A percentile compares a stretch with the other conserved stretches of the same genome.
phyloP scores from a whole-genome alignment of 139 green algal genomes.

The Trebouxia sp. region DNA sequence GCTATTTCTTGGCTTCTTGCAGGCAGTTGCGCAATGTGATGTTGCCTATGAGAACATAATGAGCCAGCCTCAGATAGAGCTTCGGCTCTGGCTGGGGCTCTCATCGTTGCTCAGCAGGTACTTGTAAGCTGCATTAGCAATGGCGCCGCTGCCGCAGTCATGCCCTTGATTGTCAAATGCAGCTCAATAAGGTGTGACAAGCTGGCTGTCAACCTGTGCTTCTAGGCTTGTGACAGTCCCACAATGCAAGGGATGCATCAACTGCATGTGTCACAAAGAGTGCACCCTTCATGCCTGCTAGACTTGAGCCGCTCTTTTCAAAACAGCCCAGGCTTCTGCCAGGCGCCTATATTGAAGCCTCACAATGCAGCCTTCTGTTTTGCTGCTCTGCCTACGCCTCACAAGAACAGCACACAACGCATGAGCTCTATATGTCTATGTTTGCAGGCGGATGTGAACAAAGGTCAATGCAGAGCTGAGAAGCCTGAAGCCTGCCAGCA shows the following conservation, averaged over 20 bases:
- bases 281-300: neutral
- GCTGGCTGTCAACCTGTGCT: too few relatives aligned
- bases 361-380: too few relatives aligned
- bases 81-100: slow-evolving; percentile 18
- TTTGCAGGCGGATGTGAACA: neutral
- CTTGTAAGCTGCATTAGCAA: neutral
- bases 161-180: neutral
- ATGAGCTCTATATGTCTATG: neutral
- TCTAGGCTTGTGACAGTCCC: neutral
- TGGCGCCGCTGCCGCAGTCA: too few relatives aligned
- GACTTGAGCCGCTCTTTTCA: neutral
- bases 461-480: slow-evolving; percentile 12
- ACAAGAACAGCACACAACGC: too few relatives aligned
- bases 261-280: too few relatives aligned
- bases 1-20: too few relatives aligned
- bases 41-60: slow-evolving; percentile 45
- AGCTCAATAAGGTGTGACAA: too few relatives aligned
- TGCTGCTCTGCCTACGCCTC: too few relatives aligned
- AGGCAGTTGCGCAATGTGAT: slow-evolving; percentile 34
- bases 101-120: slow-evolving; percentile 23
- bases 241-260: too few relatives aligned
- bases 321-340: neutral
- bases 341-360: too few relatives aligned
- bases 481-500: slow-evolving; percentile 2
- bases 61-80: neutral